A percentile compares a stretch with the other conserved stretches of the same genome.
phyloP scores from a whole-genome alignment of 768 basidiomycete genomes.

The Pleurotus pulmonarius region DNA sequence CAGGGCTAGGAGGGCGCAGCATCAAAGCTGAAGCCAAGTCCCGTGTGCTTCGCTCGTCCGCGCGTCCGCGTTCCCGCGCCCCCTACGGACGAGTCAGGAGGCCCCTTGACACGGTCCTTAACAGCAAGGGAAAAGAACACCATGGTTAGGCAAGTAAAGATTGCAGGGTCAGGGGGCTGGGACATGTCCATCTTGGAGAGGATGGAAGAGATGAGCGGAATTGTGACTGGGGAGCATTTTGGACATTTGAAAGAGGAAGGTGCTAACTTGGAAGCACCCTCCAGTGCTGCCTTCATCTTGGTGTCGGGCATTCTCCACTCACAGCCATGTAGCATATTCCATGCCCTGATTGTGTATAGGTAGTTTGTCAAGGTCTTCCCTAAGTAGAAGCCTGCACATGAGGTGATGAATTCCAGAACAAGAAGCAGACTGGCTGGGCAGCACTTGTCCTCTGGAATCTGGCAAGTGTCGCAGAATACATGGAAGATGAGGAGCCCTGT shows the following conservation, averaged over 20 bases:
- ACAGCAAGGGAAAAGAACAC: constrained; percentile 31
- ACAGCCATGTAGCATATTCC: constrained; percentile 41
- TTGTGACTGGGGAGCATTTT: constrained; percentile 26
- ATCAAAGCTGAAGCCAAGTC: no score
- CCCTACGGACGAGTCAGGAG: no score
- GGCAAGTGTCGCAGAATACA: constrained; percentile 29
- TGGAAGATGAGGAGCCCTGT: constrained; percentile 34
- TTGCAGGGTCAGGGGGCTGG: constrained; percentile 27
- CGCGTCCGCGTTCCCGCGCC: no score
- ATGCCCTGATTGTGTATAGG: constrained; percentile 33
- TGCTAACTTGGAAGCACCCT: constrained; percentile 22
- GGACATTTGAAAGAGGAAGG: constrained; percentile 24
- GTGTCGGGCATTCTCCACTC: constrained; percentile 22
- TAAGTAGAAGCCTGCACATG: constrained; percentile 26
- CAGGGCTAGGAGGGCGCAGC: no score
- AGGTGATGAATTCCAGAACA: constrained; percentile 24
- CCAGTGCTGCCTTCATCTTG: constrained; percentile 23
- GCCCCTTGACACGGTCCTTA: no score
- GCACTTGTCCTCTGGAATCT: constrained; percentile 25
- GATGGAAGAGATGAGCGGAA: constrained; percentile 18
- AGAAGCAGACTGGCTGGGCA: constrained; percentile 22
- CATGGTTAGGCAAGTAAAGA: constrained; percentile 33
- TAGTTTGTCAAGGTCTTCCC: constrained; percentile 32
- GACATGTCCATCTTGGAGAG: constrained; percentile 18
- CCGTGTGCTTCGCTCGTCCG: no score